phyloP scores from a whole-genome alignment of 768 basidiomycete genomes.

The Cubamyces sp. region DNA sequence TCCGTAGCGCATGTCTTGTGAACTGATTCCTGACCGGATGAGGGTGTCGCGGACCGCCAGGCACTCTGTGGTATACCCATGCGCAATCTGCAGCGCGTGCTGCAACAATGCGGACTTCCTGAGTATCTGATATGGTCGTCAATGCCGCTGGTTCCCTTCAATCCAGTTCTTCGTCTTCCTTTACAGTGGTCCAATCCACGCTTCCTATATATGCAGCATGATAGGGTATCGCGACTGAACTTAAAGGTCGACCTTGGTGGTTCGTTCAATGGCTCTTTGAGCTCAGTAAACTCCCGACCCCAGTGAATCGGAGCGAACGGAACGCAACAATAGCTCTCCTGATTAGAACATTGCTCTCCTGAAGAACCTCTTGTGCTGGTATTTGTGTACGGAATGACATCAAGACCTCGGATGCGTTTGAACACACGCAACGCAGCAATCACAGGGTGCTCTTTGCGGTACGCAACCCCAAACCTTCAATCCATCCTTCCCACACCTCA shows the following conservation, averaged over 20 bases:
- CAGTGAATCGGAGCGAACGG: no score
- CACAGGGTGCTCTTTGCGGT: not conserved
- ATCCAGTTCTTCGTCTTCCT: not conserved
- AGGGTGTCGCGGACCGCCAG: not conserved
- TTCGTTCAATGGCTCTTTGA: not conserved
- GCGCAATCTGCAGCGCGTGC: not conserved
- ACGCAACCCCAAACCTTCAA: conserved; percentile 4
- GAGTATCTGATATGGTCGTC: not conserved
- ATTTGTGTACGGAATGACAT: not conserved
- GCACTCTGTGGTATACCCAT: not conserved
- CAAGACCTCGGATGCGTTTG: no score
- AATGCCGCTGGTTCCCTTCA: not conserved
- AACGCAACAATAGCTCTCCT: no score
- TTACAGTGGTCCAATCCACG: not conserved
- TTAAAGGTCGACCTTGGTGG: not conserved
- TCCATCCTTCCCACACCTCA: conserved; percentile 39
- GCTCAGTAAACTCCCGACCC: not conserved
- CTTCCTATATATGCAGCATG: not conserved
- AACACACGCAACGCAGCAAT: not conserved
- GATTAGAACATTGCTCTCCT: no score
- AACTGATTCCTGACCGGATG: not conserved
- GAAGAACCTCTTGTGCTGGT: not conserved
- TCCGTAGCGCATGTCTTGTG: not conserved
- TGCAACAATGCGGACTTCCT: not conserved
- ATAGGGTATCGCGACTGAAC: not conserved